Evolutionary conservation across 345 rosid genomes (phyloP).

Genomic region (Salix caprea): DNA sequence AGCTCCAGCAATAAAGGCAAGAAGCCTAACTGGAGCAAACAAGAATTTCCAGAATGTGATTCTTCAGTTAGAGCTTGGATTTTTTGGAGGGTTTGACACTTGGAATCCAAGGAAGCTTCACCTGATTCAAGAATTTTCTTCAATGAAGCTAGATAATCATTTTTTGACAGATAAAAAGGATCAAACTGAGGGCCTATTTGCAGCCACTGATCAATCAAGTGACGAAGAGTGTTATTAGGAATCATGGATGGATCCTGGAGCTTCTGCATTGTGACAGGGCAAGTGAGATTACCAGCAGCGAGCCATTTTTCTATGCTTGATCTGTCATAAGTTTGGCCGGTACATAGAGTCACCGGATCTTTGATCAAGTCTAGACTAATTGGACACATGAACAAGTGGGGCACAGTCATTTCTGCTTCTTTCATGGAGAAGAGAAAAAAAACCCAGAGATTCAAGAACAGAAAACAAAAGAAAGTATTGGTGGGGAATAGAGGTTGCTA

Average conservation of each 20-base stretch:
- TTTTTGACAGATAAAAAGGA: conserved; percentile 10
- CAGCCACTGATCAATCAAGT: conserved; percentile 56
- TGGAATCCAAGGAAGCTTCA: conserved; percentile 17
- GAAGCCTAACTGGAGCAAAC: conserved; percentile 39
- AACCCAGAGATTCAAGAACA: not conserved
- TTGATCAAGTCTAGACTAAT: conserved; percentile 58
- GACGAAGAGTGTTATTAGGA: conserved; percentile 63
- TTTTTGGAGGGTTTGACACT: conserved; percentile 28
- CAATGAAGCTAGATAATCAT: conserved; percentile 29
- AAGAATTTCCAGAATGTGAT: conserved; percentile 20
- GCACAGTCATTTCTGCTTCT: conserved; percentile 32
- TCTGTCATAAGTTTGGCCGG: conserved; percentile 74
- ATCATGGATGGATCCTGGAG: conserved; percentile 52
- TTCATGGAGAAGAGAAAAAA: conserved; percentile 15
- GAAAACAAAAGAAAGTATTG: not conserved
- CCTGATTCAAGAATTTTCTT: conserved; percentile 40
- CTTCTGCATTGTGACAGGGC: conserved; percentile 75
- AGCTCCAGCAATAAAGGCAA: conserved; percentile 40
- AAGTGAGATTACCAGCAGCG: conserved; percentile 52
- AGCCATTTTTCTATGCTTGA: conserved; percentile 64
- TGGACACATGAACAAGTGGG: conserved; percentile 62
- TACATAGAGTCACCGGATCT: conserved; percentile 66
- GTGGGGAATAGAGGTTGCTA: not conserved
- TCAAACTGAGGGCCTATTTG: conserved; percentile 27
- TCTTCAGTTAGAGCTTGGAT: conserved; percentile 25